Evolutionary conservation across 2,329 filamentous ascomycete species (phyloP), one percentile per base, ranked within the genome.

Genomic region (Colletotrichum abscissum): DNA sequence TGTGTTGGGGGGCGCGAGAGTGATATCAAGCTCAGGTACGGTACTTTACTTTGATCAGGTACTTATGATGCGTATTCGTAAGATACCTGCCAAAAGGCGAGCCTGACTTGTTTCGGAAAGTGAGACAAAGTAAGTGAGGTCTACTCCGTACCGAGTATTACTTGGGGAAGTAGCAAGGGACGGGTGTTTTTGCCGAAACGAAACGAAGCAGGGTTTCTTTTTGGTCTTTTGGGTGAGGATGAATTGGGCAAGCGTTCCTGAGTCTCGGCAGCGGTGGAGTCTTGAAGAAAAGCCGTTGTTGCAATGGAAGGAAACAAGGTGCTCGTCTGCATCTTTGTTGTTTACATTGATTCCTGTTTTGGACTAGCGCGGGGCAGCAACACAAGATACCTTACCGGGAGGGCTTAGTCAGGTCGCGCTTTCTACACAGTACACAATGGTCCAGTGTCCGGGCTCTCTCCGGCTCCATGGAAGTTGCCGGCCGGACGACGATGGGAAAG

Each of bases 281-380:
- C 63, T 65, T 42, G 49, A 55, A 65, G 49, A 65, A 73, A 65
- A 73, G 70, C 66, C 67, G 70, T 60, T 56, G 66, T 52, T 54
- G 66, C 46, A 54, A 33, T 52, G n/a, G 26, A 54, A 66, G 52
- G 19, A 65, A 55, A 46, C 55, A 55, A 54, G 38, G 59, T 46
- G 52, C 35, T 63, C 58, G 58, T 59, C 69, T 28, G 19, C 24
- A 38, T 42, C 58, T 22, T 38, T 24, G 59, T 73, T 73, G 70
- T 73, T 73, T 73, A 73, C 70, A 5, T 70, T 35, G 14, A 63
- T 73, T 64, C 67, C 67, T 73, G 33, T 56, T 46, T 9, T 22
- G 49, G 70, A 70, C 59, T 73, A 73, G 70, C 65, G 70, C 67
- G 67, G 67, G 67, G 33, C 33, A 35, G 33, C 33, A 35, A 1